A percentile compares a stretch with the other conserved stretches of the same genome.
phyloP scores from a whole-genome alignment of 805 yeast species.

The Myxozyma mucilagina region DNA sequence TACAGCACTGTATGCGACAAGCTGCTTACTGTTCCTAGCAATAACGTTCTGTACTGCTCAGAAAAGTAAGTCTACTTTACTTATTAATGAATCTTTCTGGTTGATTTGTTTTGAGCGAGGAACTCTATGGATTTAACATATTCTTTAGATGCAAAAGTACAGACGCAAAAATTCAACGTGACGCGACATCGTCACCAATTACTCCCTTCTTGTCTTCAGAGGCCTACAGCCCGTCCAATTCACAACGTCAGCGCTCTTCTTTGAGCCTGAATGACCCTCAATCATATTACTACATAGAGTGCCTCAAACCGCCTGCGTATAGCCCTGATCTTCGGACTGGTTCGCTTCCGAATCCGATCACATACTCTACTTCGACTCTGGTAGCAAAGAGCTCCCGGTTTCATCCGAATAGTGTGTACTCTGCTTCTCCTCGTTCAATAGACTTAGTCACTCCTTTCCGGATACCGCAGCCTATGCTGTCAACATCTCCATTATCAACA shows the following conservation, averaged over 20 bases:
- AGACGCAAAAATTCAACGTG: constrained; percentile 5
- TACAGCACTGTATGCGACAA: constrained; percentile 24
- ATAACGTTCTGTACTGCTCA: constrained; percentile 20
- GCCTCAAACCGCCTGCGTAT: background rate
- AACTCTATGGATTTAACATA: background rate
- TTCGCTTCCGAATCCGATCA: background rate
- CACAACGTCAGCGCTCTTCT: too few species aligned
- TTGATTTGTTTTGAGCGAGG: too few species aligned
- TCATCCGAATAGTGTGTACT: constrained; percentile 16
- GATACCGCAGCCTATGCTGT: constrained; percentile 1
- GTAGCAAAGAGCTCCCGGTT: constrained; percentile 11
- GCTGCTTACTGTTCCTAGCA: constrained; percentile 16
- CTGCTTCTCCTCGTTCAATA: constrained; percentile 22
- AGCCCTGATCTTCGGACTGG: background rate
- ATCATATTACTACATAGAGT: background rate
- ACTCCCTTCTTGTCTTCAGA: background rate
- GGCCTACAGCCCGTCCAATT: background rate
- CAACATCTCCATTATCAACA: background rate
- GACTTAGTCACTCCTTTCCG: constrained; percentile 13
- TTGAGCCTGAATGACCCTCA: background rate
- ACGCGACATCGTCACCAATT: background rate
- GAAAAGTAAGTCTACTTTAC: constrained; percentile 6
- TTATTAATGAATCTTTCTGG: background rate
- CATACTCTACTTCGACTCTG: constrained; percentile 2
- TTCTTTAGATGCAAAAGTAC: constrained; percentile 9